A percentile compares a stretch with the other conserved stretches of the same genome.
Conservation (phyloP, 1,284 basidiomycete genomes). For the Ustanciosporium gigantosporum region DNA sequence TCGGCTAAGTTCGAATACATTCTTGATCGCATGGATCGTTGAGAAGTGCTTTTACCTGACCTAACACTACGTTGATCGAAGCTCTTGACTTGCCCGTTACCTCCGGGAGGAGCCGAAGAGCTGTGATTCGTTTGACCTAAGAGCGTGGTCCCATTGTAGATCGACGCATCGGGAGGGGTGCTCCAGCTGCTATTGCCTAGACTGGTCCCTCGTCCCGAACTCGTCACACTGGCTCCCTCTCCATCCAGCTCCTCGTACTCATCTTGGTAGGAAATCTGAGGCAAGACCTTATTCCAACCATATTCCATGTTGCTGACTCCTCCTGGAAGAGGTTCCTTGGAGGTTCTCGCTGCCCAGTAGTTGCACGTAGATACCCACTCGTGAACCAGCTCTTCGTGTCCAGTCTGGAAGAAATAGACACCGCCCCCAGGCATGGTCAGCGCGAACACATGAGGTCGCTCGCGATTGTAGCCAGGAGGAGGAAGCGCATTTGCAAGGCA, state of each 20-base stretch:
- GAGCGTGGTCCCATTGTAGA: conserved; percentile 4
- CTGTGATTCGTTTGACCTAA: not conserved
- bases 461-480: conserved; percentile 84
- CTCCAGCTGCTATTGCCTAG: not conserved
- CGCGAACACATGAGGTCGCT: conserved; percentile 92
- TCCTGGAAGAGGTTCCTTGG: conserved; percentile 88
- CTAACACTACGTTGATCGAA: conserved; percentile 28
- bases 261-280: conserved; percentile 10
- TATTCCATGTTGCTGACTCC: conserved; percentile 99
- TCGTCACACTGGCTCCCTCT: conserved; percentile 2
- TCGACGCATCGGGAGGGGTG: conserved; percentile 8
- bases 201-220: not conserved
- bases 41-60: conserved; percentile 14
- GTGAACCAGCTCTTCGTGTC: conserved; percentile 92
- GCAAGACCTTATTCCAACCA: conserved; percentile 80
- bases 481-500: conserved; percentile 84
- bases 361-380: conserved; percentile 99
- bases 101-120: not conserved
- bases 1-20: conserved; percentile 18
- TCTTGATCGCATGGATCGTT: conserved; percentile 8
- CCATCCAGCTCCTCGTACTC: conserved; percentile 65
- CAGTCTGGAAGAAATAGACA: conserved; percentile 94
- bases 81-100: not conserved
- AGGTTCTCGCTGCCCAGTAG: conserved; percentile 93
- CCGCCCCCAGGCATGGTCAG: conserved; percentile 83